A percentile compares a stretch with the other conserved stretches of the same genome.
These are phyloP conservation scores for Pseudogymnoascus sp. DNA, from an alignment of 2,329 filamentous ascomycete genomes.

Conservation along the genomic window DNA sequence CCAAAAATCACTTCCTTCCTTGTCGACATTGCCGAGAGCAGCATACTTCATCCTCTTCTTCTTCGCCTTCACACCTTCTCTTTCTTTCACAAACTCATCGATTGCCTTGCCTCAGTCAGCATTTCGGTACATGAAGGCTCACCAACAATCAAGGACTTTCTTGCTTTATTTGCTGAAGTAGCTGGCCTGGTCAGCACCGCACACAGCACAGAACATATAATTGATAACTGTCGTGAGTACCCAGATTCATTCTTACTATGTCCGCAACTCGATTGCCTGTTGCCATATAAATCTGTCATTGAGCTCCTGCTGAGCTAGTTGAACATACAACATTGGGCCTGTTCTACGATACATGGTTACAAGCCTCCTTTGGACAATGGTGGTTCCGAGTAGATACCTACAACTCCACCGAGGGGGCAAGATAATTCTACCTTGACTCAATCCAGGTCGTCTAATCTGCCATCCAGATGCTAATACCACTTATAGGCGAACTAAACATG, in stretches of 20 bases:
- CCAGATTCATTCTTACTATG: neutral
- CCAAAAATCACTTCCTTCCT: neutral
- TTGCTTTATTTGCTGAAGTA: slow-evolving; percentile 6
- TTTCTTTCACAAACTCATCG: slow-evolving; percentile 5
- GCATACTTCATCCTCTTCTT: neutral
- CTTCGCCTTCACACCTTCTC: neutral
- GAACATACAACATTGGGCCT: neutral
- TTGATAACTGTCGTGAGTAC: neutral
- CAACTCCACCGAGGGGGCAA: neutral
- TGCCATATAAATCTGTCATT: neutral
- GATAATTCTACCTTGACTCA: neutral
- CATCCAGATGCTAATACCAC: neutral
- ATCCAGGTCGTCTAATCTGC: neutral
- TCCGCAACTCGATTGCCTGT: neutral
- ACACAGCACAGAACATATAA: neutral
- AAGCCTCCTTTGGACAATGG: neutral
- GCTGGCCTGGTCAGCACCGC: neutral
- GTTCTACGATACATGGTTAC: no score
- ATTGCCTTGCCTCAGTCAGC: neutral
- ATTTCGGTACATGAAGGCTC: neutral
- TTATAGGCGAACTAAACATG: slow-evolving; percentile 10
- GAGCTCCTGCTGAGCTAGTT: neutral
- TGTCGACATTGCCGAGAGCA: neutral
- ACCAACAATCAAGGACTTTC: neutral
- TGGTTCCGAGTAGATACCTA: neutral